A percentile compares a stretch with the other conserved stretches of the same genome.
Evolutionary conservation across 371 early-diverging fungal genomes (phyloP).

Genomic region (Nematocida ironsii): DNA sequence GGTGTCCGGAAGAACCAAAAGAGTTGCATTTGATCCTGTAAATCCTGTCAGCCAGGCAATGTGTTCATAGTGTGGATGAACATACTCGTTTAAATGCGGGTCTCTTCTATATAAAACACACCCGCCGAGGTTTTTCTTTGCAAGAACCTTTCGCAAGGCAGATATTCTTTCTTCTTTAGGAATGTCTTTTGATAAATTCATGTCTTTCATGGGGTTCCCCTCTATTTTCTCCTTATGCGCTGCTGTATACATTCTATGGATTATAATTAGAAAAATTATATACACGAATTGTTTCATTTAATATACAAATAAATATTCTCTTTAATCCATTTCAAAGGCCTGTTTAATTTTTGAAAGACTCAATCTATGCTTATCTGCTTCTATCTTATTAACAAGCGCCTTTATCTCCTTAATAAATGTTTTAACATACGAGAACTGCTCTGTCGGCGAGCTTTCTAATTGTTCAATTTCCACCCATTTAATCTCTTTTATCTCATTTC

Average conservation of each 20-base stretch:
- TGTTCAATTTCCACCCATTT: slow-evolving; percentile 34
- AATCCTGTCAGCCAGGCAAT: slow-evolving; percentile 91
- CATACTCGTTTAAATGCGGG: slow-evolving; percentile 80
- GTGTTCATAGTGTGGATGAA: slow-evolving; percentile 82
- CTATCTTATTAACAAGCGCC: slow-evolving; percentile 19
- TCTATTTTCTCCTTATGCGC: background rate
- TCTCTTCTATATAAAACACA: slow-evolving; percentile 64
- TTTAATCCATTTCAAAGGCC: slow-evolving; percentile 25
- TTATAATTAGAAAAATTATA: slow-evolving; percentile 24
- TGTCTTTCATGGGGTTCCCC: background rate
- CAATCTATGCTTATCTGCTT: slow-evolving; percentile 23
- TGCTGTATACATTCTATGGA: background rate
- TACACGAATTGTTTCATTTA: background rate
- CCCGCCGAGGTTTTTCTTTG: slow-evolving; percentile 52
- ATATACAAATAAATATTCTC: background rate
- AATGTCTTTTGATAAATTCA: background rate
- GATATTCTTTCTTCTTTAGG: background rate
- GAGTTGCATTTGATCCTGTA: slow-evolving; percentile 87
- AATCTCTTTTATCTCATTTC: slow-evolving; percentile 81
- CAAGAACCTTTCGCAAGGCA: background rate
- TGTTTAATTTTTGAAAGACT: slow-evolving; percentile 19
- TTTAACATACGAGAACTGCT: slow-evolving; percentile 27
- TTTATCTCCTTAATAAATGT: slow-evolving; percentile 48
- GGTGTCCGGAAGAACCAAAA: slow-evolving; percentile 74
- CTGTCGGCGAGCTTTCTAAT: background rate